Evolutionary conservation across 2,329 filamentous ascomycete species (phyloP).

Genomic region (Verticillium dahliae): DNA sequence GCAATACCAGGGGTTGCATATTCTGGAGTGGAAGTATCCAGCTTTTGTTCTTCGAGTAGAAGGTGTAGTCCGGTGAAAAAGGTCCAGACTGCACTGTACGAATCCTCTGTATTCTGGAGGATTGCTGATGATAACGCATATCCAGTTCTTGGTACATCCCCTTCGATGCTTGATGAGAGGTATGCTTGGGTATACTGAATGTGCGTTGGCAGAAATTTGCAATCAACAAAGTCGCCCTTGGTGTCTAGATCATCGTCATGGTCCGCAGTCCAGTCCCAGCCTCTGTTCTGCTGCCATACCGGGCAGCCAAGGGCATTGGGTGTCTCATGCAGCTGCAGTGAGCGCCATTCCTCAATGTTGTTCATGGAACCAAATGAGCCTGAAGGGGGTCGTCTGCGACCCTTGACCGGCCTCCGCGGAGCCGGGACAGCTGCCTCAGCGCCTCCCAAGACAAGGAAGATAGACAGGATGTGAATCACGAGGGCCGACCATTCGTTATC

Average conservation of each 20-base stretch:
- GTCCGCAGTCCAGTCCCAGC: constrained; percentile 68
- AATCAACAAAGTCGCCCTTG: constrained; percentile 6
- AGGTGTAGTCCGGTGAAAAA: constrained; percentile 75
- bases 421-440: constrained; percentile 18
- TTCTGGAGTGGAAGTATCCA: constrained; percentile 53
- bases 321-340: constrained; percentile 38
- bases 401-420: constrained; percentile 20
- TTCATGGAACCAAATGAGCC: constrained; percentile 27
- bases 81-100: constrained; percentile 56
- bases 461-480: constrained; percentile 55
- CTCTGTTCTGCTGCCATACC: constrained; percentile 52
- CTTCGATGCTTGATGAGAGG: constrained; percentile 51
- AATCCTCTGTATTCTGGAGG: constrained; percentile 44
- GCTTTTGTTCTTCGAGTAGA: constrained; percentile 81
- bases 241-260: constrained; percentile 33
- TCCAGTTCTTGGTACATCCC: constrained; percentile 40
- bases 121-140: constrained; percentile 62
- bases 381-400: constrained; percentile 24
- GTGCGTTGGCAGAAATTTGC: constrained; percentile 42
- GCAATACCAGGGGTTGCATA: constrained; percentile 34
- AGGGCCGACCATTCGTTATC: constrained; percentile 66
- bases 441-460: constrained; percentile 43
- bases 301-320: constrained; percentile 43
- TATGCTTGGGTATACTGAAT: constrained; percentile 60
- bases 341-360: constrained; percentile 38